Conservation (phyloP, 257 asterid genomes). For the Solanum stenotomum region DNA sequence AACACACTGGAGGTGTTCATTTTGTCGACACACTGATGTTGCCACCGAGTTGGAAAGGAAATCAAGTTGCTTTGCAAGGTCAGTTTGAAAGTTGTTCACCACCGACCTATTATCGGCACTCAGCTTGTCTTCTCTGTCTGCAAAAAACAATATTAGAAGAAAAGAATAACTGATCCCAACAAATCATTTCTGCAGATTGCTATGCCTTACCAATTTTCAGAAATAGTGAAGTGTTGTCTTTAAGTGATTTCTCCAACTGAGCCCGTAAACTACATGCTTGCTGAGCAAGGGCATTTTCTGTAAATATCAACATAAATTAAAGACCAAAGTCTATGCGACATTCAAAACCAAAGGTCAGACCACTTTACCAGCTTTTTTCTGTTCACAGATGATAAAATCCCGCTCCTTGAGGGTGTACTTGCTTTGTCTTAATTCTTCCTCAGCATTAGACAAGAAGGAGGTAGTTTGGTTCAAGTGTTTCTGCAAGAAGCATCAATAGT, state of each 20-base stretch:
- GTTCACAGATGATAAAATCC: slow-evolving; percentile 64
- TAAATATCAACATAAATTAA: not conserved
- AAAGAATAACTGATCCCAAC: slow-evolving; percentile 1
- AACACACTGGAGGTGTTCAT: slow-evolving; percentile 52
- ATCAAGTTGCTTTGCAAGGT: slow-evolving; percentile 49
- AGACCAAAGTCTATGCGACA: not conserved
- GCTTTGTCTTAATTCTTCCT: slow-evolving; percentile 45
- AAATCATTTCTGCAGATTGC: not conserved
- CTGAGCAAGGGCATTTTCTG: slow-evolving; percentile 77
- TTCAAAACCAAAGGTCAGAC: not conserved
- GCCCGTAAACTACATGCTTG: slow-evolving; percentile 73
- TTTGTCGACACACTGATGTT: slow-evolving; percentile 51
- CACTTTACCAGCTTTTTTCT: slow-evolving; percentile 56
- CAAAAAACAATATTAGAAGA: not conserved
- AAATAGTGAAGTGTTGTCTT: slow-evolving; percentile 55
- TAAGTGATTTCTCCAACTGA: slow-evolving; percentile 68
- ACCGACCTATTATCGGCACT: slow-evolving; percentile 55
- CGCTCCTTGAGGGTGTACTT: slow-evolving; percentile 60
- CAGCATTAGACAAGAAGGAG: slow-evolving; percentile 40
- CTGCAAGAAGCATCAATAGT: slow-evolving; percentile 31
- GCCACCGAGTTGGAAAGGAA: slow-evolving; percentile 48
- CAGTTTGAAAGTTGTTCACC: slow-evolving; percentile 52
- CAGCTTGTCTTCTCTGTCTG: slow-evolving; percentile 73
- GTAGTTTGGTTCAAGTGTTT: slow-evolving; percentile 45
- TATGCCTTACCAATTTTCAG: slow-evolving; percentile 48